Evolutionary conservation across 2,329 filamentous ascomycete species (phyloP), one percentile per base, ranked within the genome.

Genomic region (Arthroderma sp.): DNA sequence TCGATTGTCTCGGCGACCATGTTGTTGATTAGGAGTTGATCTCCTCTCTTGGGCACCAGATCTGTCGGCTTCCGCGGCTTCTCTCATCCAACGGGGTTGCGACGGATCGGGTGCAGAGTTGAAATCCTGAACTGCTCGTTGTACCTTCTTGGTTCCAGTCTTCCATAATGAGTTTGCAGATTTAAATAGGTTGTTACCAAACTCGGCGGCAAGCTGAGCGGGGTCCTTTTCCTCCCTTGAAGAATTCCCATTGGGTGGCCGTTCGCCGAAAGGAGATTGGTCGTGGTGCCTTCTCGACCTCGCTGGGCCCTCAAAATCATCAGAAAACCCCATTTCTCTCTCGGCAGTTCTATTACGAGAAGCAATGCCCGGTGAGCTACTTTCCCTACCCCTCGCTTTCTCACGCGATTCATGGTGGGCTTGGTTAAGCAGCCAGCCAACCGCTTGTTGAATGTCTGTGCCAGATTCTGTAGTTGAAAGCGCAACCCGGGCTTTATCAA

Each of bases 101-200:
- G 62, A 84, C 2, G 83, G 73, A 57, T 94, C 87, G 28, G 72
- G 70, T n/a, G 80, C 81, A 43, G 72, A 66, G 53, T 78, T 77
- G 47, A 96, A 83, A 10, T 98, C 91, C 6, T 87, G 80, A 31
- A 96, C 84, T 4, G 86, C 89, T 62, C 91, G 86, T 56, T 94
- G 86, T 47, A 96, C 77, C 60, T 85, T 88, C 64, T 94, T 98
- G 58, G 88, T 85, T 0, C 89, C 81, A 3, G 83, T 85, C 60
- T 94, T 98, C 91, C 91, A 98, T 0, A 96, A 67, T 1, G 85
- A 89, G 53, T 93, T 94, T 1, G 91, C 91, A 2, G 88, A 91
- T 61, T 98, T 98, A 62, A 96, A 80, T 8, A 98, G 65, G 49
- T 75, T 93, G 38, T 70, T 85, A 0, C 91, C 85, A 57, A 96